Evolutionary conservation across 2,329 filamentous ascomycete species (phyloP).

Genomic region (Aureobasidium uvarum): DNA sequence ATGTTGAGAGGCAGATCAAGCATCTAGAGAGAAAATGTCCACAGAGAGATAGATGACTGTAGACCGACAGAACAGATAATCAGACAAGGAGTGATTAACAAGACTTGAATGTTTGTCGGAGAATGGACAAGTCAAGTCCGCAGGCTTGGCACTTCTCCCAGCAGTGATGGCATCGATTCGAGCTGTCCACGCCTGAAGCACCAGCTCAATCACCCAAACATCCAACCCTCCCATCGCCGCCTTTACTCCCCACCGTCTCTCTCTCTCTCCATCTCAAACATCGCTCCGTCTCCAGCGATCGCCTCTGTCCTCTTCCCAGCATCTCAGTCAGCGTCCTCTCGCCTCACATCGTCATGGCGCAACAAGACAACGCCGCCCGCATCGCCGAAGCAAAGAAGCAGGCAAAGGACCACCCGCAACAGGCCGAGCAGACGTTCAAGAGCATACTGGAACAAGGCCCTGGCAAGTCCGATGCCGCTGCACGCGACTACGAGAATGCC

Average conservation of each 20-base stretch:
- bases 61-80: background rate
- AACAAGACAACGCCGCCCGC: constrained; percentile 57
- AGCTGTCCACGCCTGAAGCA: background rate
- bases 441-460: constrained; percentile 84
- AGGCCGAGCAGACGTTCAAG: constrained; percentile 86
- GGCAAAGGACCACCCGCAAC: constrained; percentile 72
- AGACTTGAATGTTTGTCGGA: background rate
- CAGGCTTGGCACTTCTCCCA: constrained; percentile 7
- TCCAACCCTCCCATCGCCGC: background rate
- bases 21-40: background rate
- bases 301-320: no score
- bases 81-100: background rate
- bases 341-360: constrained; percentile 45
- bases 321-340: background rate
- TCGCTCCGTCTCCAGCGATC: constrained; percentile 4
- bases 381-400: constrained; percentile 88
- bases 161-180: constrained; percentile 11
- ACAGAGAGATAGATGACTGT: background rate
- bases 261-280: background rate
- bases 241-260: background rate
- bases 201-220: constrained; percentile 12
- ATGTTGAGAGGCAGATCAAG: background rate
- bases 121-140: background rate
- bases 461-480: constrained; percentile 77
- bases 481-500: constrained; percentile 88